These are phyloP conservation scores for Seiridium unicorne DNA, from an alignment of 2,329 filamentous ascomycete genomes.

Conservation along the genomic window DNA sequence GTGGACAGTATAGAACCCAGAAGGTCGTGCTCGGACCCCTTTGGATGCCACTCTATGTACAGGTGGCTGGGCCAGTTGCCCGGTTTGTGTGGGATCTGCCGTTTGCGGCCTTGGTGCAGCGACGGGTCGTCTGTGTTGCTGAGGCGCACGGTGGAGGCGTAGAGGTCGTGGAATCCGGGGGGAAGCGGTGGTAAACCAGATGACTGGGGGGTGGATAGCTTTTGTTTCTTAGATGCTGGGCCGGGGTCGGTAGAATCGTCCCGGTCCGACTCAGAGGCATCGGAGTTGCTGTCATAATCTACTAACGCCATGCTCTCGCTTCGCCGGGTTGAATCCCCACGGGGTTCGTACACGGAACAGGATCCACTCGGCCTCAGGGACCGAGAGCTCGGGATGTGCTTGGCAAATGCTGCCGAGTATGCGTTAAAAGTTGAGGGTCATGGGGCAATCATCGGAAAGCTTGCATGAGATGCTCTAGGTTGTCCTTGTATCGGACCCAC, in stretches of 20 bases:
- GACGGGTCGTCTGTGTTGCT: slow-evolving; percentile 79
- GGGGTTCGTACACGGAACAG: no score
- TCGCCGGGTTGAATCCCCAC: neutral
- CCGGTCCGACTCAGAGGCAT: slow-evolving; percentile 13
- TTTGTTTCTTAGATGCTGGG: slow-evolving; percentile 22
- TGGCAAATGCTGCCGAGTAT: no score
- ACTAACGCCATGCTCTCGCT: slow-evolving; percentile 32
- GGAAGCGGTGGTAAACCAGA: slow-evolving; percentile 70
- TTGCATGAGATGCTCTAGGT: neutral
- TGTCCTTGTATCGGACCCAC: neutral
- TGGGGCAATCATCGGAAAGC: neutral
- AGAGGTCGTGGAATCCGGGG: slow-evolving; percentile 80
- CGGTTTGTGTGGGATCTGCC: slow-evolving; percentile 77
- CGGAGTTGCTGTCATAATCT: slow-evolving; percentile 27
- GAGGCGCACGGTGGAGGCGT: slow-evolving; percentile 76
- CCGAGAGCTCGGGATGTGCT: no score
- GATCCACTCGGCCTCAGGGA: no score
- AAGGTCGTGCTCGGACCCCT: slow-evolving; percentile 38
- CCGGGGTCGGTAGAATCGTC: neutral
- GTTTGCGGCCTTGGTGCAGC: slow-evolving; percentile 81
- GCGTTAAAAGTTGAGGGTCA: no score
- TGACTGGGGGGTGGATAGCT: slow-evolving; percentile 13
- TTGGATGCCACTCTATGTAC: slow-evolving; percentile 74
- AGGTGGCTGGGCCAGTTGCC: slow-evolving; percentile 94
- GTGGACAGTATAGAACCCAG: slow-evolving; percentile 42